Conservation (phyloP, 306 rosid genomes). For the Cucurbita ficifolia region DNA sequence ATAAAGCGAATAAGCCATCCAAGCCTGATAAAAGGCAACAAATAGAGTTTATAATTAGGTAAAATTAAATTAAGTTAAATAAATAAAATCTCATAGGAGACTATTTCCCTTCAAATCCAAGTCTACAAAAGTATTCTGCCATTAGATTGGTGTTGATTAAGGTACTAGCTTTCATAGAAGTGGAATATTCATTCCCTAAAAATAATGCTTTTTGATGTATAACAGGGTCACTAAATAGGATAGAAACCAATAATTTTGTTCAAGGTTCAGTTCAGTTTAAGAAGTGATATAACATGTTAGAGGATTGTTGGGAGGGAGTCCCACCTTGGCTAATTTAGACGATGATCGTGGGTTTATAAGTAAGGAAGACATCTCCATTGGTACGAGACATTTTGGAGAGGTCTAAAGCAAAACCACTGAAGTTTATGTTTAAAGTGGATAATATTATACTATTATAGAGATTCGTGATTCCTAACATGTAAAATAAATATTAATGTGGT, state of each 20-base stretch:
- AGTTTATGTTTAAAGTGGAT: too few relatives aligned
- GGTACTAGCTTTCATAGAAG: neutral
- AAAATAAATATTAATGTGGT: neutral
- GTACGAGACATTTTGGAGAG: too few relatives aligned
- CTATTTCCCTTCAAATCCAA: neutral
- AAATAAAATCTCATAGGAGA: neutral
- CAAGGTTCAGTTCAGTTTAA: neutral
- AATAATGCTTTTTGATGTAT: neutral
- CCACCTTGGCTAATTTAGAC: too few relatives aligned
- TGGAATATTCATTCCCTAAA: neutral
- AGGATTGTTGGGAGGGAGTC: too few relatives aligned
- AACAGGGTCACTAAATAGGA: neutral
- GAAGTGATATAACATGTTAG: neutral
- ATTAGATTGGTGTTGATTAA: neutral
- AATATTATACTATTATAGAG: too few relatives aligned
- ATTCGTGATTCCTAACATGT: too few relatives aligned
- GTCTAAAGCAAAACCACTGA: too few relatives aligned
- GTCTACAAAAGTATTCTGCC: neutral
- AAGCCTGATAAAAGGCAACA: slow-evolving; percentile 47
- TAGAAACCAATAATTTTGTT: neutral
- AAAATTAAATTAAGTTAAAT: neutral
- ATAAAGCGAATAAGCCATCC: slow-evolving; percentile 98
- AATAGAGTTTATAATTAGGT: neutral
- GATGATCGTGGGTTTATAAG: too few relatives aligned
- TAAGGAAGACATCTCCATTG: too few relatives aligned